These are phyloP conservation scores for Vinca minor DNA, from an alignment of 257 asterid species.

Conservation along the genomic window DNA sequence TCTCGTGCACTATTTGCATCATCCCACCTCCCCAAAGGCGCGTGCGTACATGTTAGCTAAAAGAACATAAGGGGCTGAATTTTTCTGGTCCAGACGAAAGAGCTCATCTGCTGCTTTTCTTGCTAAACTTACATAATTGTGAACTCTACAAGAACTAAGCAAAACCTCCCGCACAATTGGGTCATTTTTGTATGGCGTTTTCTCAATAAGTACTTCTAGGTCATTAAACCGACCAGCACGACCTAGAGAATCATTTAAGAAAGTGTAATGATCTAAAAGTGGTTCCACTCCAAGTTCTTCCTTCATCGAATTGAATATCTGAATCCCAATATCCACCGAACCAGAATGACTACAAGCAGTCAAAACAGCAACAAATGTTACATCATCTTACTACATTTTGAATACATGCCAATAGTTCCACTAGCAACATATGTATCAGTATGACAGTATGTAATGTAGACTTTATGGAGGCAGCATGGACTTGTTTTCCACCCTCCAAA, in stretches of 20 bases:
- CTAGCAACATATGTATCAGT: constrained; percentile 47
- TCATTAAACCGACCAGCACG: constrained; percentile 61
- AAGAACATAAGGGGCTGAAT: constrained; percentile 46
- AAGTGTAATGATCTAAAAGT: constrained; percentile 54
- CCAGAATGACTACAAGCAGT: constrained; percentile 76
- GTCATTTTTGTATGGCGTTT: constrained; percentile 50
- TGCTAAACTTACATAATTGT: constrained; percentile 40
- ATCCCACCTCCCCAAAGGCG: constrained; percentile 66
- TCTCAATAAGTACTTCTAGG: constrained; percentile 43
- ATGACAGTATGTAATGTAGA: constrained; percentile 28
- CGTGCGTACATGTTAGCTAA: constrained; percentile 58
- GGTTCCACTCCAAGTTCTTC: constrained; percentile 40
- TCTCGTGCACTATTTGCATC: constrained; percentile 45
- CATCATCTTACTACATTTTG: constrained; percentile 44
- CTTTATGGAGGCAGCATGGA: constrained; percentile 43
- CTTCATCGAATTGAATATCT: constrained; percentile 43
- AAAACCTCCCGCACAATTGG: constrained; percentile 56
- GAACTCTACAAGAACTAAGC: constrained; percentile 62
- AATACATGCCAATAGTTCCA: constrained; percentile 63
- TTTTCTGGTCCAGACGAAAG: constrained; percentile 34
- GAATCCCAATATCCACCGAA: constrained; percentile 45
- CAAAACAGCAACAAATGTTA: constrained; percentile 53
- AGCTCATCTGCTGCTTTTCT: constrained; percentile 66
- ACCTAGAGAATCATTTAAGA: constrained; percentile 58
- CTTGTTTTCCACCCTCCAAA: constrained; percentile 56